Base-by-base conservation (phyloP, 2,329 filamentous ascomycete species). In the Venturia carpophila region DNA sequence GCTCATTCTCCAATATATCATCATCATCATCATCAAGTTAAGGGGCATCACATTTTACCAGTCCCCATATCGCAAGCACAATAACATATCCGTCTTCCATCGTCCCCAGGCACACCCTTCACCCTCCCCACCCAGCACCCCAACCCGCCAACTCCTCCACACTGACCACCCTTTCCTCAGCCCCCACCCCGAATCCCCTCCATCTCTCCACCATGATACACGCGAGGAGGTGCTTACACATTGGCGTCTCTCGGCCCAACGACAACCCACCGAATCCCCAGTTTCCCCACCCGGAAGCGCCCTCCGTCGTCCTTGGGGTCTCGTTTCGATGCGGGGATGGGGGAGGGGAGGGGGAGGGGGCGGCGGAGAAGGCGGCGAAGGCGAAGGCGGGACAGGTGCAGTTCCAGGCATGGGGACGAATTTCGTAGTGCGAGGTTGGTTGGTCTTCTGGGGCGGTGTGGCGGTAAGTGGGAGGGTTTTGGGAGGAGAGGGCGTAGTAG, bases 161-260 rank as follows among this genome's bases (percentile, higher is more conserved):
- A 30, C 80, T 78, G 19, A 88, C 81, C 49, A 72, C 71, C 70
- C 78, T 80, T 69, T 83, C 80, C 66, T 83, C 80, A 19, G 88
- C 80, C 69, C 83, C 84, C 0, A 71, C 71, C 5, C 80, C 82
- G 69, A 94, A 82, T 37, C 86, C 74, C 0, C 73, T 73, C 79
- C 90, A 92, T 60, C 81, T 79, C 73, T 91, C 87, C 6, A 82
- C 87, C 65, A 97, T 74, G 49, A 93, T 76, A 74, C 90, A 95
- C 1, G 93, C 93, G 19, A 97, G 82, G 5, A 97, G 76, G 75
- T 99, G 93, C 77, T 97, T 97, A 74, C 93, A 99, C 76, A 90
- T 70, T 64, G 85, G 83, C 66, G 82, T 77, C 45, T 76, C 72
- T 4, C 68, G 39, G 64, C 73, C 70, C 60, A 76, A 61, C 65